phyloP scores from a whole-genome alignment of 805 yeast species.

The Saccharomycopsis microspora region DNA sequence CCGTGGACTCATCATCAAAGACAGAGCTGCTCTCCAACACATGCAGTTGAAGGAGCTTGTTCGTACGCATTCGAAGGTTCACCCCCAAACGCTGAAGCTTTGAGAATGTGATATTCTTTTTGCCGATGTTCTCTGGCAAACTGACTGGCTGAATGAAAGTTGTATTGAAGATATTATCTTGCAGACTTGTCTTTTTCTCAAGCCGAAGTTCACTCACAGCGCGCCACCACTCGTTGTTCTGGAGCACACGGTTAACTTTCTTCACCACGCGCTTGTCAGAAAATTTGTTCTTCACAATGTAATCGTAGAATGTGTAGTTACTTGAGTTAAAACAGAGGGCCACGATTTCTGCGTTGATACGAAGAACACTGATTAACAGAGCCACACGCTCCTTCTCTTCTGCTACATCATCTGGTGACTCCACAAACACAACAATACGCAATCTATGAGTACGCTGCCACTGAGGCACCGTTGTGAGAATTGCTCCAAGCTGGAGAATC shows the following conservation, averaged over 20 bases:
- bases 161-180: neutral
- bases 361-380: slow-evolving; percentile 56
- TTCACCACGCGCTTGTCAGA: slow-evolving; percentile 23
- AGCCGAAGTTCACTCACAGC: slow-evolving; percentile 51
- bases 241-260: slow-evolving; percentile 38
- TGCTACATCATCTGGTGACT: slow-evolving; percentile 51
- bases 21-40: slow-evolving; percentile 16
- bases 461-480: slow-evolving; percentile 81
- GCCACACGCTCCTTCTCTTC: slow-evolving; percentile 58
- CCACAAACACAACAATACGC: slow-evolving; percentile 86
- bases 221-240: slow-evolving; percentile 80
- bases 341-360: slow-evolving; percentile 76
- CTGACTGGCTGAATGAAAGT: neutral
- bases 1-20: slow-evolving; percentile 23
- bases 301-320: slow-evolving; percentile 50
- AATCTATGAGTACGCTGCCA: slow-evolving; percentile 74
- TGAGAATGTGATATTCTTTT: slow-evolving; percentile 28
- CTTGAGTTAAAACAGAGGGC: slow-evolving; percentile 61
- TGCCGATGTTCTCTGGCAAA: neutral
- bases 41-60: slow-evolving; percentile 29
- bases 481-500: slow-evolving; percentile 88
- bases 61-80: slow-evolving; percentile 67
- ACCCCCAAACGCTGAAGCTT: slow-evolving; percentile 69
- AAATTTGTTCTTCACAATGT: slow-evolving; percentile 47
- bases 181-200: neutral